Conservation (phyloP, 2,329 filamentous ascomycete genomes). For the Plectosphaerella sp. region DNA sequence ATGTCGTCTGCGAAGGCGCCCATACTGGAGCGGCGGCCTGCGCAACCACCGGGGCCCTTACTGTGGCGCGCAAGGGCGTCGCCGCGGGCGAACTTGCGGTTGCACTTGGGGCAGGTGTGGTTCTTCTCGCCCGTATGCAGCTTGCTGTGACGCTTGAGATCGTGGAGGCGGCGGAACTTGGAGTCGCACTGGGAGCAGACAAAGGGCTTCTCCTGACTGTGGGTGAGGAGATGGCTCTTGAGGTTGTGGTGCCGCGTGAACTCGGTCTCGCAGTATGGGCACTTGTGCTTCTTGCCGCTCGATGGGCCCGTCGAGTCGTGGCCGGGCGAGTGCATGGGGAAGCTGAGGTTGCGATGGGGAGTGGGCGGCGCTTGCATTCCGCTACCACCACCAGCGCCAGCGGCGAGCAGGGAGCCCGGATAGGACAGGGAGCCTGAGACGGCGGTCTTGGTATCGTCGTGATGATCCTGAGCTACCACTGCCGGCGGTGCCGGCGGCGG, state of each 20-base stretch:
- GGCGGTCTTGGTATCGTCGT: conserved; percentile 34
- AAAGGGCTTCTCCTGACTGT: conserved; percentile 98
- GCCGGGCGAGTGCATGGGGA: conserved; percentile 45
- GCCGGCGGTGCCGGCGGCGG: conserved; percentile 33
- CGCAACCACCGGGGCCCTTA: conserved; percentile 93
- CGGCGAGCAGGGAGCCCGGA: conserved; percentile 41
- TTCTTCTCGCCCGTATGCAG: conserved; percentile 94
- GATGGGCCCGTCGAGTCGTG: conserved; percentile 49
- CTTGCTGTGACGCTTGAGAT: conserved; percentile 93
- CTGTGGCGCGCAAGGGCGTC: conserved; percentile 93
- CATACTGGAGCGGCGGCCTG: conserved; percentile 83
- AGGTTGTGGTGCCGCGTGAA: conserved; percentile 97
- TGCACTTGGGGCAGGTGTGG: conserved; percentile 91
- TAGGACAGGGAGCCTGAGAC: conserved; percentile 50
- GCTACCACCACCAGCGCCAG: conserved; percentile 13
- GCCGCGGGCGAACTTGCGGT: conserved; percentile 88
- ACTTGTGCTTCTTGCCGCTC: conserved; percentile 83
- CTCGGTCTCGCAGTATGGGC: conserved; percentile 91
- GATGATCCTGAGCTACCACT: conserved; percentile 29
- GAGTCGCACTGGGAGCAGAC: conserved; percentile 90
- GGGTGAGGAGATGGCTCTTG: conserved; percentile 93
- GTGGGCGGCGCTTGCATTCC: conserved; percentile 38
- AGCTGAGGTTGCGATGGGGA: conserved; percentile 47
- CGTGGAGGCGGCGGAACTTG: conserved; percentile 87
- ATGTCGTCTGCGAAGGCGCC: conserved; percentile 74